phyloP scores from a whole-genome alignment of 2,329 filamentous ascomycete genomes.

The Nakataea oryzae region DNA sequence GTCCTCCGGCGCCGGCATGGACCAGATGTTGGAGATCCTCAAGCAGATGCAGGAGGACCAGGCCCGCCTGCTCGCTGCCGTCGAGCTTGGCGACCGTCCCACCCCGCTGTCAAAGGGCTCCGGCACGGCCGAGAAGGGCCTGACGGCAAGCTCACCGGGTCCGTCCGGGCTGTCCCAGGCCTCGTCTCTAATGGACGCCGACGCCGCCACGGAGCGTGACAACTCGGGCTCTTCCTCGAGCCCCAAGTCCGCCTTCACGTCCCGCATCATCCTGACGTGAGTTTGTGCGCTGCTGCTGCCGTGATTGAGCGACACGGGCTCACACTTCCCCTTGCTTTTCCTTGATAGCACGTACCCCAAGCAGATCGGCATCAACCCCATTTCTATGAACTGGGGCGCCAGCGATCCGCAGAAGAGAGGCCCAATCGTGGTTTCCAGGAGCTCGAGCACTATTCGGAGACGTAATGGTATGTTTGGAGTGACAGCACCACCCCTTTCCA shows the following conservation, averaged over 20 bases:
- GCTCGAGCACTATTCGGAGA: slow-evolving; percentile 62
- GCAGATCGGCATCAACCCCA: slow-evolving; percentile 87
- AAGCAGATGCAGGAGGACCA: slow-evolving; percentile 29
- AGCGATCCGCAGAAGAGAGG: slow-evolving; percentile 65
- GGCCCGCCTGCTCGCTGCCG: slow-evolving; percentile 25
- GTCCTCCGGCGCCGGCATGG: slow-evolving; percentile 13
- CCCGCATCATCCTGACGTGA: slow-evolving; percentile 45
- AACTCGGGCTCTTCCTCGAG: slow-evolving; percentile 13
- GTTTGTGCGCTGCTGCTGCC: slow-evolving; percentile 5
- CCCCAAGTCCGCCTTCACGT: slow-evolving; percentile 36
- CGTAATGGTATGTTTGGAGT: slow-evolving; percentile 56
- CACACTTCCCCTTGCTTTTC: not conserved
- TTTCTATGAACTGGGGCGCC: slow-evolving; percentile 81
- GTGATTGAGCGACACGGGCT: not conserved
- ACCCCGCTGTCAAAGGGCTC: slow-evolving; percentile 2
- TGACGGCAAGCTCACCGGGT: slow-evolving; percentile 6
- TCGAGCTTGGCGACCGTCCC: slow-evolving; percentile 11
- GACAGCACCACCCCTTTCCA: slow-evolving; percentile 2
- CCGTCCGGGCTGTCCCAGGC: slow-evolving; percentile 9
- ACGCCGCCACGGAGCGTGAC: slow-evolving; percentile 8
- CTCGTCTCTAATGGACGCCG: slow-evolving; percentile 12
- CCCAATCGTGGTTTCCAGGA: slow-evolving; percentile 77
- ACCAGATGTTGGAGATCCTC: slow-evolving; percentile 20
- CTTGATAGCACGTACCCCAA: slow-evolving; percentile 67
- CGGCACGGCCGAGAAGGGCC: not conserved